These are phyloP conservation scores for Hyaloperonospora brassicae DNA, from an alignment of 352 stramenopile genomes.

Conservation along the genomic window DNA sequence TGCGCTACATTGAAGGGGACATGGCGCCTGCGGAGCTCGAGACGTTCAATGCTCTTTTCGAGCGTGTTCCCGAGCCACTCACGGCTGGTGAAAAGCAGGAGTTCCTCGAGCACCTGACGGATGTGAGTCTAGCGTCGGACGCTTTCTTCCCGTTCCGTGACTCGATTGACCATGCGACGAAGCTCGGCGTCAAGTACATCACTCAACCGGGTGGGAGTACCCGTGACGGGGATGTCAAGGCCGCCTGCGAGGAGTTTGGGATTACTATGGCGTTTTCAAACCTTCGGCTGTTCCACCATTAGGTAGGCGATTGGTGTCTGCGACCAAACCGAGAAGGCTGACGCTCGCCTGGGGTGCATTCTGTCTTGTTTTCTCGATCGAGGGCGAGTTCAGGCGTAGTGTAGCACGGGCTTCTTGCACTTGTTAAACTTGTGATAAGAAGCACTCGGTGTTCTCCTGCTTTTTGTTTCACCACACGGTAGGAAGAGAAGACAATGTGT, in stretches of 20 bases:
- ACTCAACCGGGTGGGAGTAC: slow-evolving; percentile 91
- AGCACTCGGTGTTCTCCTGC: no score
- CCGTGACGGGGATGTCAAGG: slow-evolving; percentile 87
- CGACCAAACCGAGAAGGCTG: slow-evolving; percentile 13
- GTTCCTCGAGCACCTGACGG: slow-evolving; percentile 86
- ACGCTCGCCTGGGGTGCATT: slow-evolving; percentile 6
- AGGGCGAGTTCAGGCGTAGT: not conserved
- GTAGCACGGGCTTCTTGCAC: no score
- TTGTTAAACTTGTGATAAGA: no score
- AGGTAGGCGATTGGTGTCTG: slow-evolving; percentile 28
- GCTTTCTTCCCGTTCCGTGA: slow-evolving; percentile 99
- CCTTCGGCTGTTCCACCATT: slow-evolving; percentile 99
- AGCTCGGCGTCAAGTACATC: slow-evolving; percentile 95
- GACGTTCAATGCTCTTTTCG: slow-evolving; percentile 94
- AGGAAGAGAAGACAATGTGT: no score
- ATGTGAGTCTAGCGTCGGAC: slow-evolving; percentile 95
- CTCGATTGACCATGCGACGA: slow-evolving; percentile 95
- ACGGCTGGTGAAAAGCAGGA: slow-evolving; percentile 91
- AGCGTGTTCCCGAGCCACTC: slow-evolving; percentile 88
- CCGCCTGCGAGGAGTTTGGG: slow-evolving; percentile 95
- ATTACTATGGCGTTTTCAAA: slow-evolving; percentile 99
- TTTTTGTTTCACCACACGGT: no score
- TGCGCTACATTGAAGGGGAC: slow-evolving; percentile 99
- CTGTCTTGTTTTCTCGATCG: slow-evolving; percentile 1
- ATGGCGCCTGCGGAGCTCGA: slow-evolving; percentile 93